phyloP scores from a whole-genome alignment of 305 asterid genomes.

The Solanum chacoense region DNA sequence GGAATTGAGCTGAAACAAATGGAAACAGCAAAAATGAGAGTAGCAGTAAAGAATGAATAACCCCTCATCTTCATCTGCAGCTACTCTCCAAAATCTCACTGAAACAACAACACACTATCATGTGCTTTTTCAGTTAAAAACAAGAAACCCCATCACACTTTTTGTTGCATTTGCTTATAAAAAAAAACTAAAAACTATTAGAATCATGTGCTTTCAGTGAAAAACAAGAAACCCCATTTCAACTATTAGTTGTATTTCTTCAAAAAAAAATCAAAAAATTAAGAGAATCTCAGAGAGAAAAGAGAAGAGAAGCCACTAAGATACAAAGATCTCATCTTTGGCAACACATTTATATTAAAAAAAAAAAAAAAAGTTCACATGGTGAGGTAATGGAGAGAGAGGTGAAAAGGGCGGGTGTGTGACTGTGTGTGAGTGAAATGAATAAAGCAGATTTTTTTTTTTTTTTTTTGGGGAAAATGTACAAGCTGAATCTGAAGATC shows the following conservation, averaged over 20 bases:
- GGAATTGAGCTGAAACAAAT: conserved; percentile 26
- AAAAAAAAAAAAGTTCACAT: conserved; percentile 19
- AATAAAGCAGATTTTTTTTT: not conserved
- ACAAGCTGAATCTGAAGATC: conserved; percentile 16
- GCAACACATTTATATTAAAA: conserved; percentile 2
- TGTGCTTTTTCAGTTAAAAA: conserved; percentile 1
- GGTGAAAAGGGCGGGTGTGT: conserved; percentile 31
- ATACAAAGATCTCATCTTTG: conserved; percentile 17
- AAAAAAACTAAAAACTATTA: not conserved
- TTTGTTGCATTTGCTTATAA: not conserved
- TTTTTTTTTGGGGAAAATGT: not conserved
- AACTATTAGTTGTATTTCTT: conserved; percentile 1
- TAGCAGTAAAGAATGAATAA: conserved; percentile 15
- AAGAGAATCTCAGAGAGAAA: not conserved
- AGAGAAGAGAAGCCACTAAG: not conserved
- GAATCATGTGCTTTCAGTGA: conserved; percentile 1
- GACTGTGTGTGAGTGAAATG: conserved; percentile 5
- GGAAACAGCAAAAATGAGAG: conserved; percentile 25
- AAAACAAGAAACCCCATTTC: conserved; percentile 9
- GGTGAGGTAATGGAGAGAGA: conserved; percentile 20
- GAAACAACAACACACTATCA: not conserved
- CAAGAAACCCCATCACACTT: conserved; percentile 6
- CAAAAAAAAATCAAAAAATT: not conserved
- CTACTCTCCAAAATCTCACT: conserved; percentile 32
- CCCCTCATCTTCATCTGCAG: conserved; percentile 32